Base-by-base conservation (phyloP, 192 early-diverging fungal genomes). In the Entrophospora sp. region DNA sequence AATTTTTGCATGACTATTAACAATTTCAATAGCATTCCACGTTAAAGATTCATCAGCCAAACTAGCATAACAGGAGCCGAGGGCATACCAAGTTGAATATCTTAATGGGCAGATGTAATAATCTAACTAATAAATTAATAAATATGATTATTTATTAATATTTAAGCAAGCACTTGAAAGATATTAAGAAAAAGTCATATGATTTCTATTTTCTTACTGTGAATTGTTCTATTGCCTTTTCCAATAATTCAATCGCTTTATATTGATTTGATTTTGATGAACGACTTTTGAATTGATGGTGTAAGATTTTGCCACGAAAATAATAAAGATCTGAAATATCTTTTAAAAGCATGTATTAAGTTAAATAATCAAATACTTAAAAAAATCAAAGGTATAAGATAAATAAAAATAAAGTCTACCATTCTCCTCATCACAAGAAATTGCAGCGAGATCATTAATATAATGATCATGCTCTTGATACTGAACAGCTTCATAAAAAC, bases 31-130 rank as follows among this genome's bases (percentile, higher is more conserved):
- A 1, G 87, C 85, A 61, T 76, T 89, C 67, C 77, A 82, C 18
- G 72, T 70, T 32, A 91, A 61, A 36, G 81, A 77, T 70, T 90
- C 89, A 56, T 89, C 82, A 10, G 85, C 81, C 32, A 87, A 51
- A 24, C 77, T 73, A 44, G 73, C 64, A 69, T 81, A 86, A 53
- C 77, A 82, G 27, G 61, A 61, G 34, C 76, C 89, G 3, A 89
- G 71, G 20, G 78, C 76, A 61, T 86, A 74, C 89, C 89, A 91
- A 3, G 83, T 81, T 38, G 83, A 74, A 52, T 79, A 74, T 31
- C 77, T 72, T 18, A 69, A 51, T 3, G 87, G 86, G 43, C 82
- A 79, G 28, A 85, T 65, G 64, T 73, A 74, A 32, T 87, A 53
- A 64, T 90, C 75, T 38, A 70, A 75, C 76, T 78, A 64, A 9